A percentile compares a stretch with the other conserved stretches of the same genome.
Conservation (phyloP, 1,139 yeast genomes). For the Meyerozyma guilliermondii region DNA sequence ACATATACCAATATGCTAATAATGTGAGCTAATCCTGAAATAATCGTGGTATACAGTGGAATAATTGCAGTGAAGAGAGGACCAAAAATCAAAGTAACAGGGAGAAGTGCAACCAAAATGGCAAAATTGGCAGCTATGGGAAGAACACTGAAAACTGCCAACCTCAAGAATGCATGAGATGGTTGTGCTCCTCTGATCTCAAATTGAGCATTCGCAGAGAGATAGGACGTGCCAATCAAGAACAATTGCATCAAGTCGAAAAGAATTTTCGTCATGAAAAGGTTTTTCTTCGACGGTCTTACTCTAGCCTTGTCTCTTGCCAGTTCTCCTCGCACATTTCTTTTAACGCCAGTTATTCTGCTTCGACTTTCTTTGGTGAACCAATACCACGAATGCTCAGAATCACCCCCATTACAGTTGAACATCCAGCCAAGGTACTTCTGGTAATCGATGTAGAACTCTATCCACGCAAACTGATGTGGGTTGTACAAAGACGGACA, state of each 20-base stretch:
- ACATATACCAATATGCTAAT: constrained; percentile 40
- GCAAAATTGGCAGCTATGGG: constrained; percentile 45
- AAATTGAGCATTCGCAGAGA: constrained; percentile 43
- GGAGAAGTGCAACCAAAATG: constrained; percentile 32
- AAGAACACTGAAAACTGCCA: constrained; percentile 36
- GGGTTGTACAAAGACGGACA: constrained; percentile 52
- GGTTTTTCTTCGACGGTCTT: constrained; percentile 32
- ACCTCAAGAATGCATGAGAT: constrained; percentile 31
- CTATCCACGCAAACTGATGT: constrained; percentile 45
- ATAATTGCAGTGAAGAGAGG: constrained; percentile 37
- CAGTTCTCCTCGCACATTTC: constrained; percentile 16
- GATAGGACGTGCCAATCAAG: constrained; percentile 33
- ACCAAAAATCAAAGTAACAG: constrained; percentile 40
- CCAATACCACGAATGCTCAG: constrained; percentile 10
- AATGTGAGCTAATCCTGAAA: constrained; percentile 42
- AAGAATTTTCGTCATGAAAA: constrained; percentile 26
- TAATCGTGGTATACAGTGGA: constrained; percentile 35
- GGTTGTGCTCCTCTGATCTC: constrained; percentile 25
- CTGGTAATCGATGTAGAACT: constrained; percentile 45
- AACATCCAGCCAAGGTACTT: constrained; percentile 40
- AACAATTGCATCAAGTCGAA: constrained; percentile 24
- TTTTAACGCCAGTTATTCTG: constrained; percentile 40
- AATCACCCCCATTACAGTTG: constrained; percentile 25
- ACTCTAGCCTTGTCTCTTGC: constrained; percentile 16
- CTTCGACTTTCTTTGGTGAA: constrained; percentile 19